phyloP scores from a whole-genome alignment of 2,329 filamentous ascomycete species.

The Fusarium protoensiforme region DNA sequence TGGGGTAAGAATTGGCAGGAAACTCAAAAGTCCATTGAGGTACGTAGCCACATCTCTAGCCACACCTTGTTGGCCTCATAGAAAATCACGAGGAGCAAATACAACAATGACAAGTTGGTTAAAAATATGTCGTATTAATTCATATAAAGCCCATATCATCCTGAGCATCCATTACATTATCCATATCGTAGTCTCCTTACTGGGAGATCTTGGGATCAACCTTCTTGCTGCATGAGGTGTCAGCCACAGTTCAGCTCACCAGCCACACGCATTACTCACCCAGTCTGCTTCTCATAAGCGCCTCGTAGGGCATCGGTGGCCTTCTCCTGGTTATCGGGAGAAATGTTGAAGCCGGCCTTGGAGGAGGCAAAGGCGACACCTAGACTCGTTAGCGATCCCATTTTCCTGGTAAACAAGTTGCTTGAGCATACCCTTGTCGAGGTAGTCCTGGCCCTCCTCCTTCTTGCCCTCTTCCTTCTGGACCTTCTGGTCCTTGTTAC shows the following conservation, averaged over 20 bases:
- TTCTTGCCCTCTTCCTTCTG: conserved; percentile 18
- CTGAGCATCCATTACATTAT: conserved; percentile 16
- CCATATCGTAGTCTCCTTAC: conserved; percentile 33
- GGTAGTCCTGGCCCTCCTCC: conserved; percentile 46
- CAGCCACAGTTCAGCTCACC: not conserved
- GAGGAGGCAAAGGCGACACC: conserved; percentile 45
- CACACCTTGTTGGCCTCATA: not conserved
- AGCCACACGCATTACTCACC: conserved; percentile 42
- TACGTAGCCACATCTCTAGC: not conserved
- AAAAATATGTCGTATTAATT: conserved; percentile 28
- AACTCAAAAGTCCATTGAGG: not conserved
- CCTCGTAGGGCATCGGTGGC: conserved; percentile 50
- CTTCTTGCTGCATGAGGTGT: conserved; percentile 31
- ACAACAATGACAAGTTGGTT: not conserved
- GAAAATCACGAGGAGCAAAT: not conserved
- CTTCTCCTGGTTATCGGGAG: conserved; percentile 51
- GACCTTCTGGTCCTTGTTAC: conserved; percentile 14
- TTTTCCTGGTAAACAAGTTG: not conserved
- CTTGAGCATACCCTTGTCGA: conserved; percentile 50
- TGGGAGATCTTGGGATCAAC: conserved; percentile 49
- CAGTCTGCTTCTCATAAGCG: conserved; percentile 51
- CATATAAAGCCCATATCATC: conserved; percentile 21
- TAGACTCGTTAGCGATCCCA: conserved; percentile 16
- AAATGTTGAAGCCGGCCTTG: conserved; percentile 50
- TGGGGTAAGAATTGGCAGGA: not conserved